A percentile compares a stretch with the other conserved stretches of the same genome.
Evolutionary conservation across 2,329 filamentous ascomycete species (phyloP).

Genomic region (Ascochyta koolunga): DNA sequence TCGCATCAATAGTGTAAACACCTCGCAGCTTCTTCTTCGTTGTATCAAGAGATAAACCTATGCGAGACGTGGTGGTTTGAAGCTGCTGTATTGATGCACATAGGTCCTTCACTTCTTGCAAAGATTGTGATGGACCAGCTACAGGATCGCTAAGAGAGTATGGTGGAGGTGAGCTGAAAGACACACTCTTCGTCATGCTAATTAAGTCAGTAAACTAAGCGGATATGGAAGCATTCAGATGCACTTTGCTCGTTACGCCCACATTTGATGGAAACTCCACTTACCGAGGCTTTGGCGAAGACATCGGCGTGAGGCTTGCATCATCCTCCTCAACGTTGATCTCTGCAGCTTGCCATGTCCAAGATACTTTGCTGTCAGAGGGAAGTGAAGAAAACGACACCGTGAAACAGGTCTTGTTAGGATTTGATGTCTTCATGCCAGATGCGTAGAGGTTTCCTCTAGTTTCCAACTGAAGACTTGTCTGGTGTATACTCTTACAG

Average conservation of each 20-base stretch:
- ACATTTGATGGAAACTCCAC: neutral
- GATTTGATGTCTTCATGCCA: constrained; percentile 11
- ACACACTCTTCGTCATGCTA: constrained; percentile 42
- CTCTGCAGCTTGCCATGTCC: constrained; percentile 43
- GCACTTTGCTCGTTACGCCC: neutral
- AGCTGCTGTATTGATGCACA: constrained; percentile 43
- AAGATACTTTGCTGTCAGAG: constrained; percentile 21
- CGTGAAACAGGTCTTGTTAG: constrained; percentile 38
- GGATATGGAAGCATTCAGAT: neutral
- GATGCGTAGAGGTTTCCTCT: constrained; percentile 34
- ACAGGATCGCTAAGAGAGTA: constrained; percentile 37
- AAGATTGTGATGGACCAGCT: constrained; percentile 7
- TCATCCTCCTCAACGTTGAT: constrained; percentile 41
- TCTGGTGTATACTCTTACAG: constrained; percentile 40
- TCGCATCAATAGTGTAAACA: constrained; percentile 30
- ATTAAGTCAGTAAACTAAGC: constrained; percentile 11
- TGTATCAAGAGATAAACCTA: constrained; percentile 44
- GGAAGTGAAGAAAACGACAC: constrained; percentile 39
- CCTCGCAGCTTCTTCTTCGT: constrained; percentile 40
- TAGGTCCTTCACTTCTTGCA: constrained; percentile 44
- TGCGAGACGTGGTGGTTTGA: constrained; percentile 32
- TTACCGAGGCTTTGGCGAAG: constrained; percentile 31
- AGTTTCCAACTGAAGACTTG: constrained; percentile 43
- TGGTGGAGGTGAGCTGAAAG: constrained; percentile 43
- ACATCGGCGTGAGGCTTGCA: constrained; percentile 7